Base-by-base conservation (phyloP, 106 monocot genomes). In the Posidonia australis region DNA sequence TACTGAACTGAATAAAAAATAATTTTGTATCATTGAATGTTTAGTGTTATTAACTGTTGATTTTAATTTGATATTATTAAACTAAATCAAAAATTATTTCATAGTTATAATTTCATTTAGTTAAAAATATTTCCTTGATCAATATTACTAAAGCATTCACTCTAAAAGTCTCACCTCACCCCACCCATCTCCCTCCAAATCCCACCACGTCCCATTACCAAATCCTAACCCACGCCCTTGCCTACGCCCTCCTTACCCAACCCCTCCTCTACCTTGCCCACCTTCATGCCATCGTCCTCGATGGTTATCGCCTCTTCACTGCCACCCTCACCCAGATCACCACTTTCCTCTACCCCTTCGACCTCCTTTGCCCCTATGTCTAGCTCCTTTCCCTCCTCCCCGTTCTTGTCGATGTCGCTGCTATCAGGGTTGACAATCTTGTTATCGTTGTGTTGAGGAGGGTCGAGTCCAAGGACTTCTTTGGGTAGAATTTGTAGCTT, bases 241-340 rank as follows among this genome's bases (percentile, higher is more conserved):
- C 46, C 28, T 84, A 68, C 64, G 82, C 66, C 65, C 41, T 74
- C 61, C 77, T 87, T 14, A 67, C 82, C 53, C 66, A 80, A 10
- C 48, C 62, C 46, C 66, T 63, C 11, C 45, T 54, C 61, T 78
- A 92, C 66, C 77, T 92, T 42, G 77, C 62, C 44, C 79, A 86
- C 72, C 86, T 92, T 64, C 87, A 91, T 45, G 75, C 83, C 54
- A 51, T 74, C 67, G 81, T 84, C 55, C 64, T 60, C 19, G 87
- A 92, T 46, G 80, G 84, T 5, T 87, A 87, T 74, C 30, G 62
- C 14, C 54, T 78, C 73, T 85, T 92, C 73, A 77, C 82, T 60
- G 9, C 63, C 42, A 67, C 67, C 60, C 77, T 91, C 44, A 2
- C 78, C 67, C 49, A 44, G n/a, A 65, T 92, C 70, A 55, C 69